A percentile compares a stretch with the other conserved stretches of the same genome.
phyloP scores from a whole-genome alignment of 2,329 filamentous ascomycete genomes.

The Cercospora sp. region DNA sequence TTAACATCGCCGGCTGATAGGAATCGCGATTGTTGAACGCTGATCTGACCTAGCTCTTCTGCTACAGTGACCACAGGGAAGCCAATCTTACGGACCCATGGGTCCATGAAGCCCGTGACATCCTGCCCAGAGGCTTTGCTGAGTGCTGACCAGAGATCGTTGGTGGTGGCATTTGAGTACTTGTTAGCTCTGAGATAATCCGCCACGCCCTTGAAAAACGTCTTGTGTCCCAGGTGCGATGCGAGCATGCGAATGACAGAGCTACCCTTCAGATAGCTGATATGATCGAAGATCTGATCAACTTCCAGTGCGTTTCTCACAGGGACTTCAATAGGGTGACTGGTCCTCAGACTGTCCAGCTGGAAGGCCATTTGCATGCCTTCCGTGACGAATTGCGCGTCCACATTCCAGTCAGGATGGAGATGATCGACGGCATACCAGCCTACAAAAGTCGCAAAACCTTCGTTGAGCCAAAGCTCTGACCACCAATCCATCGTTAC shows the following conservation, averaged over 20 bases:
- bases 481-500: constrained; percentile 92
- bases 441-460: constrained; percentile 94
- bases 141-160: constrained; percentile 86
- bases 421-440: constrained; percentile 91
- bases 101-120: constrained; percentile 82
- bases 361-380: constrained; percentile 88
- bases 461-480: constrained; percentile 84
- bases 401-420: constrained; percentile 96
- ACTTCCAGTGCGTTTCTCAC: constrained; percentile 92
- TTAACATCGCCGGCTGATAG: constrained; percentile 88
- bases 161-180: constrained; percentile 87
- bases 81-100: constrained; percentile 94
- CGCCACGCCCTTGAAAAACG: constrained; percentile 86
- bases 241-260: constrained; percentile 96
- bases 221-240: constrained; percentile 81
- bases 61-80: constrained; percentile 86
- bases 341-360: constrained; percentile 85
- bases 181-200: constrained; percentile 85
- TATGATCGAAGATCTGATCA: constrained; percentile 96
- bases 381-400: constrained; percentile 96
- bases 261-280: constrained; percentile 95
- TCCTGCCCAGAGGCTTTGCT: constrained; percentile 85
- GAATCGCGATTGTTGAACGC: constrained; percentile 83
- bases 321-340: constrained; percentile 93
- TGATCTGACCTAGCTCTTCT: constrained; percentile 80